Evolutionary conservation across 2,329 filamentous ascomycete species (phyloP).

Genomic region (Salinomyces thailandicus): DNA sequence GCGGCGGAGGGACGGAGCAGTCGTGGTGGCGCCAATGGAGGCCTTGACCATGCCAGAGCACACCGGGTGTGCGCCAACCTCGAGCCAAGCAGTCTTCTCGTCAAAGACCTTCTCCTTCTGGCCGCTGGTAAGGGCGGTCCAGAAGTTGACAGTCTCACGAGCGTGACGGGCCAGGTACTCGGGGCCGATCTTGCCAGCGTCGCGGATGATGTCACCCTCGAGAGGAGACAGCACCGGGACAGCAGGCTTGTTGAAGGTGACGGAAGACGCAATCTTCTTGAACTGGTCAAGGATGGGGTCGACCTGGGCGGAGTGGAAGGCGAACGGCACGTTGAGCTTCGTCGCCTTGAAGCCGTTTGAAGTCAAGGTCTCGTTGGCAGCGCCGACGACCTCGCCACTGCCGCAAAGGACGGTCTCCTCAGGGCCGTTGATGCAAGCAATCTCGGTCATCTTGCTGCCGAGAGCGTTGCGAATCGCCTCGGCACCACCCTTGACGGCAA

Average conservation of each 20-base stretch:
- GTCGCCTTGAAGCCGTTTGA: constrained; percentile 49
- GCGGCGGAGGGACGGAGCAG: constrained; percentile 51
- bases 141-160: constrained; percentile 60
- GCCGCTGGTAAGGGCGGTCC: constrained; percentile 49
- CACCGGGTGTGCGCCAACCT: constrained; percentile 64
- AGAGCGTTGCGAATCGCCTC: constrained; percentile 45
- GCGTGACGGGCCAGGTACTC: constrained; percentile 55
- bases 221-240: constrained; percentile 60
- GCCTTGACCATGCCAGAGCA: constrained; percentile 59
- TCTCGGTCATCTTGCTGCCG: constrained; percentile 40
- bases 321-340: constrained; percentile 55
- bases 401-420: constrained; percentile 65
- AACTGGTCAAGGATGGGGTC: constrained; percentile 53
- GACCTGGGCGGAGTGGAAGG: constrained; percentile 57
- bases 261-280: constrained; percentile 43
- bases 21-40: constrained; percentile 46
- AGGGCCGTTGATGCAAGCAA: constrained; percentile 67
- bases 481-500: constrained; percentile 45
- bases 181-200: constrained; percentile 46
- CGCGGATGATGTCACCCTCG: constrained; percentile 49
- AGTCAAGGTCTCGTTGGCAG: constrained; percentile 40
- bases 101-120: constrained; percentile 50
- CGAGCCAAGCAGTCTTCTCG: constrained; percentile 59
- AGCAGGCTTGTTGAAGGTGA: constrained; percentile 47
- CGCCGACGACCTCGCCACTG: constrained; percentile 48